Conservation (phyloP, 228 moss, liverwort and hornwort genomes). For the Sphagnum magellanicum region DNA sequence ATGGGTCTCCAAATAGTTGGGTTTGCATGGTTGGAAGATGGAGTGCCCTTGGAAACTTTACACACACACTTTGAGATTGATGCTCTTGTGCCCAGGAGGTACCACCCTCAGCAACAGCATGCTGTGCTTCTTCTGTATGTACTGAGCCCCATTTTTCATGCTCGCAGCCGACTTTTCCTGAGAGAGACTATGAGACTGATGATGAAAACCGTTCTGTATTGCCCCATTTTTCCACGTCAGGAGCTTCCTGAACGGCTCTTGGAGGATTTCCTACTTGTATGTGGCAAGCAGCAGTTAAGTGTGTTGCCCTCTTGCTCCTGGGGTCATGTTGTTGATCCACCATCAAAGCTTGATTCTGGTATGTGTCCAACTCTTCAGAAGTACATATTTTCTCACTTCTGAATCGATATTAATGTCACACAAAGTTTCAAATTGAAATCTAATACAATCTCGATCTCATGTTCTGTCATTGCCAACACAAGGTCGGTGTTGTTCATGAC, state of each 20-base stretch:
- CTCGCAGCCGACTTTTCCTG: constrained; percentile 36
- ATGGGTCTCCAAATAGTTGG: constrained; percentile 38
- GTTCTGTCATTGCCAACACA: too few relatives aligned
- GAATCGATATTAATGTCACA: too few relatives aligned
- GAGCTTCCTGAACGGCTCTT: constrained; percentile 36
- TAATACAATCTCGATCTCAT: too few relatives aligned
- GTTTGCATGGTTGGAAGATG: constrained; percentile 36
- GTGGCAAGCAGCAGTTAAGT: constrained; percentile 38
- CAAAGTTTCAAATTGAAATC: too few relatives aligned
- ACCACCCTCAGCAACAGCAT: constrained; percentile 26
- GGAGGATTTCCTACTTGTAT: constrained; percentile 34
- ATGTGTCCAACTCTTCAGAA: too few relatives aligned
- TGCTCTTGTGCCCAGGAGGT: constrained; percentile 16
- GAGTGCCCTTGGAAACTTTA: constrained; percentile 34
- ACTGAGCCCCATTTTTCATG: constrained; percentile 33
- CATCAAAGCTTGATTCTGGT: background rate
- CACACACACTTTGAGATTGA: constrained; percentile 37
- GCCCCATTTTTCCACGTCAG: constrained; percentile 37
- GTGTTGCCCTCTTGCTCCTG: constrained; percentile 27
- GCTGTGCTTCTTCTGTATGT: constrained; percentile 34
- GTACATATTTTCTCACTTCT: too few relatives aligned
- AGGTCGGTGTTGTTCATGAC: too few relatives aligned
- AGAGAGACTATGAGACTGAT: constrained; percentile 41
- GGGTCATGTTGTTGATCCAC: constrained; percentile 7
- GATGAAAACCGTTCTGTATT: constrained; percentile 34